Base-by-base conservation (phyloP, 805 yeast genomes). In the Ogataea salicorniae region DNA sequence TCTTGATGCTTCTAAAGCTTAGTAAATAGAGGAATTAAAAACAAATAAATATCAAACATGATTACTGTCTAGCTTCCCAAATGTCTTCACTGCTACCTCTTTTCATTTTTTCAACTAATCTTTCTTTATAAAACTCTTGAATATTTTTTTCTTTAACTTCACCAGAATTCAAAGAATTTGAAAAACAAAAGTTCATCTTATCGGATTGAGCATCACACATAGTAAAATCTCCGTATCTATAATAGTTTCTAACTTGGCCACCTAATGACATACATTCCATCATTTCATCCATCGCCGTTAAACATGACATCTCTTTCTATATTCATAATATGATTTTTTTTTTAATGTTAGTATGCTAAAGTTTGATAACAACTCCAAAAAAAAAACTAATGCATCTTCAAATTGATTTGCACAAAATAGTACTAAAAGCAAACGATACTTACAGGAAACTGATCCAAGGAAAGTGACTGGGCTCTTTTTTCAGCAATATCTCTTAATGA, bases 201-300 rank as follows among this genome's bases (percentile, higher is more conserved):
- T 76, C 80, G 45, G 87, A 73, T 58, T 86, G 86, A 43, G 75
- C 76, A 39, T 74, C 75, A 66, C 98, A 92, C 50, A 79, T 71
- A 43, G 83, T 81, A 57, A 88, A 75, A 39, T 82, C 80, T 2
- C 97, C 97, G 60, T 81, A 85, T 46, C 97, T 72, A 62, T 91
- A 92, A 59, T 86, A 85, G 66, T 85, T 78, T 50, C 95, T 78
- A 18, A 87, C 69, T 61, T 91, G 97, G 0, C 97, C 97, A 3
- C 96, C 97, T 3, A 91, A 61, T 0, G 97, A 87, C 68, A 87
- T 89, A 63, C 98, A 92, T 41, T 80, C 83, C 41, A 90, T 75
- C 20, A 91, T 71, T 60, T 89, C 95, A 64, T 91, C 96, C 66
- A 91, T 83, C 1, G 94, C 94, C 39, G 92, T 88, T 46, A 83